phyloP scores from a whole-genome alignment of 495 filamentous ascomycete species.

The Bryoglossum gracile region DNA sequence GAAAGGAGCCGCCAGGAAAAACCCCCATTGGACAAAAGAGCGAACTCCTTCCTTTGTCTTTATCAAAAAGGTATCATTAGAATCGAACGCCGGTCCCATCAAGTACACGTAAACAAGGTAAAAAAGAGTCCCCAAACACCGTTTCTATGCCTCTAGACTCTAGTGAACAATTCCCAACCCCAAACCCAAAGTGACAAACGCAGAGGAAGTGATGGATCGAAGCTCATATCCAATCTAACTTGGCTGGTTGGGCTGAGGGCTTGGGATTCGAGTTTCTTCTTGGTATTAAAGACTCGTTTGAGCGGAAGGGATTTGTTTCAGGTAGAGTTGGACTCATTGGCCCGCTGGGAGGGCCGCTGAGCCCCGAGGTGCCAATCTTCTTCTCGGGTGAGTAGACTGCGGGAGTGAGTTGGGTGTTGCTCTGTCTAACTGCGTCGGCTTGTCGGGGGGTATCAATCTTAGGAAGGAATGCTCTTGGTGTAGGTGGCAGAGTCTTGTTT shows the following conservation, averaged over 20 bases:
- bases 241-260: neutral
- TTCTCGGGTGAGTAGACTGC: conserved; percentile 23
- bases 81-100: neutral
- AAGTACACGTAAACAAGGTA: neutral
- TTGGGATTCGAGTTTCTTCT: neutral
- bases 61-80: neutral
- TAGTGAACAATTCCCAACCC: neutral
- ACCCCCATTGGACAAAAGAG: too few relatives aligned
- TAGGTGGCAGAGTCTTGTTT: conserved; percentile 24
- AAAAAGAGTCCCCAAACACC: neutral
- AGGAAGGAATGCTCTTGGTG: conserved; percentile 13
- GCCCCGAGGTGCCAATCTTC: conserved; percentile 1
- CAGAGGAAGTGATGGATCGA: neutral
- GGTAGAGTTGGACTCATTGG: conserved; percentile 6
- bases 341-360: neutral
- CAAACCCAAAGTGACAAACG: neutral
- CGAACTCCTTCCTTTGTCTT: too few relatives aligned
- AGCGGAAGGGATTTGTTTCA: neutral
- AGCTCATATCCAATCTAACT: neutral
- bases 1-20: too few relatives aligned
- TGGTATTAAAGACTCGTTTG: neutral
- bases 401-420: conserved; percentile 17
- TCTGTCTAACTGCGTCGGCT: conserved; percentile 1
- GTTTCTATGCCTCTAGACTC: neutral
- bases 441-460: neutral